Evolutionary conservation across 2,329 filamentous ascomycete species (phyloP), one percentile per base, ranked within the genome.

Genomic region (Cladosporium sp.): DNA sequence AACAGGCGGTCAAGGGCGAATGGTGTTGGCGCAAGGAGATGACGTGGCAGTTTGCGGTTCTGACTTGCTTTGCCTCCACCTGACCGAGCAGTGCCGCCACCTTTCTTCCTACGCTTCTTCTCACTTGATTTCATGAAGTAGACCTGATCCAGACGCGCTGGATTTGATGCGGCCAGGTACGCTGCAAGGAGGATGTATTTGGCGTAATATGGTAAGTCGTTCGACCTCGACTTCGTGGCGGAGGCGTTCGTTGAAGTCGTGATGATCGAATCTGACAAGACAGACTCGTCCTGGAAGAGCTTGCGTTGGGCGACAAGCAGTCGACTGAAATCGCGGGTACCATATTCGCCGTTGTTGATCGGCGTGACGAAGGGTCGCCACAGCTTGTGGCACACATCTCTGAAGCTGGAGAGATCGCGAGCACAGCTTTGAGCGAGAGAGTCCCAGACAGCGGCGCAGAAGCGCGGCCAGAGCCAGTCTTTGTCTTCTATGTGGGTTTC

Each of bases 311-410:
- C 86, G 58, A 94, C 88, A 65, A 98, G 85, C 8, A 99, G 82
- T 68, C 91, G 89, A 16, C 91, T 89, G 78, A 97, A 97, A 73
- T 97, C 92, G 71, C 90, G 89, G 11, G 90, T 87, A 1, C 85
- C 85, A 72, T 90, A 88, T 10, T 90, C 89, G n/a, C 90, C 90
- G 1, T 88, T 86, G 1, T 89, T 78, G 28, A 98, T 85, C 0
- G 94, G 94, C 7, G 87, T 85, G 0, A 91, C 89, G 77, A 99
- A 98, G 4, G 88, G 86, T 12, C 89, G 88, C 95, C 95, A 99
- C 23, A 98, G 84, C 52, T 88, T 86, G 58, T 86, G 78, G 73
- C 91, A 93, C 59, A 90, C 86, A 40, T 86, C 85, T 3, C 82
- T 84, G 70, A 97, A 93, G 12, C 86, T 86, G 1, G 90, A 84